phyloP scores from a whole-genome alignment of 495 filamentous ascomycete species.

The Tuber borchii region DNA sequence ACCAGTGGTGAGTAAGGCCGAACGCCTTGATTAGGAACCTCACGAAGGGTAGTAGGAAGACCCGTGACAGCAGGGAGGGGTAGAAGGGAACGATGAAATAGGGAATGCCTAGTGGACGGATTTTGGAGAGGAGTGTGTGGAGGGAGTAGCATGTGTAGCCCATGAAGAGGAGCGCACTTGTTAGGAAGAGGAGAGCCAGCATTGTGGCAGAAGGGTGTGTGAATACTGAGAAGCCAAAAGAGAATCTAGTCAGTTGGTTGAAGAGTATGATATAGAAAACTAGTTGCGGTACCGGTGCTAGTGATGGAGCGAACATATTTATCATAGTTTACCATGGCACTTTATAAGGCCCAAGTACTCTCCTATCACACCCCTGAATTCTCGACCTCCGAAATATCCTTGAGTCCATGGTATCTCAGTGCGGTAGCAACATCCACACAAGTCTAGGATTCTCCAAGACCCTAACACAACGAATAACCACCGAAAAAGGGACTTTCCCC shows the following conservation, averaged over 20 bases:
- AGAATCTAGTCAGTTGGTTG: not conserved
- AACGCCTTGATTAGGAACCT: not conserved
- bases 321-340: too few species aligned
- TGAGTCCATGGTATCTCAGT: not conserved
- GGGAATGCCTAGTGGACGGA: not conserved
- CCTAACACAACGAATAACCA: too few species aligned
- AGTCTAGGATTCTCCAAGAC: too few species aligned
- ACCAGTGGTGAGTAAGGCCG: not conserved
- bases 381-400: not conserved
- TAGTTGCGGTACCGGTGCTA: too few species aligned
- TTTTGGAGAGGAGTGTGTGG: not conserved
- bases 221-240: not conserved
- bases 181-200: not conserved
- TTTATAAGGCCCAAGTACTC: not conserved
- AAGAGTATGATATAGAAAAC: not conserved
- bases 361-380: not conserved
- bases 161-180: not conserved
- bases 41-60: not conserved
- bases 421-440: too few species aligned
- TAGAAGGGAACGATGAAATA: not conserved
- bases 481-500: too few species aligned
- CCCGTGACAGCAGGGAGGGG: not conserved
- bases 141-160: not conserved
- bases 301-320: too few species aligned
- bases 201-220: not conserved